Evolutionary conservation across 2,329 filamentous ascomycete genomes (phyloP).

Genomic region (Bipolaris cookei): DNA sequence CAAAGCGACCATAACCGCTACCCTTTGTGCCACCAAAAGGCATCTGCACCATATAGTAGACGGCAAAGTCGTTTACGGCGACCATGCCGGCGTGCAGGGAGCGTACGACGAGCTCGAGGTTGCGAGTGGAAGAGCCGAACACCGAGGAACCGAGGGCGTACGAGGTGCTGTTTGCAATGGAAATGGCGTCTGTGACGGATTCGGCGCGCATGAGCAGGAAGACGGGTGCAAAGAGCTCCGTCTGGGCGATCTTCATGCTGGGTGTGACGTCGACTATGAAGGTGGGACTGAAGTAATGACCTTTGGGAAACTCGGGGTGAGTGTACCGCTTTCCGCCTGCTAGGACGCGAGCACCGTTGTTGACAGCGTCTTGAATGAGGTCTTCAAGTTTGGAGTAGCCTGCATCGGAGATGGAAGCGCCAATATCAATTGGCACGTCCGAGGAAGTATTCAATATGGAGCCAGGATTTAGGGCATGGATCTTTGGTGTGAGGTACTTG

Average conservation of each 20-base stretch:
- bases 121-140: constrained; percentile 70
- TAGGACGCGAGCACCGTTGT: constrained; percentile 78
- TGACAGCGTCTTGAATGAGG: constrained; percentile 78
- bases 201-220: constrained; percentile 81
- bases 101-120: constrained; percentile 68
- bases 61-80: constrained; percentile 92
- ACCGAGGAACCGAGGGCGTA: constrained; percentile 91
- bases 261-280: constrained; percentile 88
- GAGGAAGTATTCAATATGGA: constrained; percentile 62
- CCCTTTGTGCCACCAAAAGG: constrained; percentile 92
- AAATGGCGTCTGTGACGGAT: constrained; percentile 70
- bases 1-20: constrained; percentile 90
- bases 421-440: constrained; percentile 71
- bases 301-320: constrained; percentile 76
- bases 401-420: constrained; percentile 83
- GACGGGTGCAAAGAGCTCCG: constrained; percentile 92
- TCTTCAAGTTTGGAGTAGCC: constrained; percentile 77
- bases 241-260: constrained; percentile 83
- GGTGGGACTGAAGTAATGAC: constrained; percentile 92
- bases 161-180: constrained; percentile 79
- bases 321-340: constrained; percentile 74
- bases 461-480: constrained; percentile 76
- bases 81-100: constrained; percentile 87
- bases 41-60: constrained; percentile 90
- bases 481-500: constrained; percentile 72